Evolutionary conservation across 1,284 basidiomycete species (phyloP).

Genomic region (Papiliotrema laurentii): DNA sequence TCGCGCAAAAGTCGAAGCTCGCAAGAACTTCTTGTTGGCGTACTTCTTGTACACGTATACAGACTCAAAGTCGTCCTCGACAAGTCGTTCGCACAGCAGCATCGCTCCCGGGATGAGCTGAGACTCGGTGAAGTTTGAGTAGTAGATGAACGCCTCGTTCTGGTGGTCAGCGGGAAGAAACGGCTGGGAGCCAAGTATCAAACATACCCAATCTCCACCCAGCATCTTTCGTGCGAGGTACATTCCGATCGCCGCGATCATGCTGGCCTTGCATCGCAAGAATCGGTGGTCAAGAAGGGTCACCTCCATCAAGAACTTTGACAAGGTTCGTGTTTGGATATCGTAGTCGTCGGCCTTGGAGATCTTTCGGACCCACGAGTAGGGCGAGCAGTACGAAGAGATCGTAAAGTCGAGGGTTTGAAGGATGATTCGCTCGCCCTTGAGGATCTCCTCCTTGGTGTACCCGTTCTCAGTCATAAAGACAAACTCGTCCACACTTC

Average conservation of each 20-base stretch:
- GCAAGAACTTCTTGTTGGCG: constrained; percentile 92
- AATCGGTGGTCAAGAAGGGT: constrained; percentile 91
- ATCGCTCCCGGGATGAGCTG: constrained; percentile 80
- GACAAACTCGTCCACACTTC: constrained; percentile 86
- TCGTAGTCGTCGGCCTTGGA: constrained; percentile 99
- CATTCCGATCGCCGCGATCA: constrained; percentile 98
- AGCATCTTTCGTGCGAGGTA: constrained; percentile 89
- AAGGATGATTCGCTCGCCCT: constrained; percentile 93
- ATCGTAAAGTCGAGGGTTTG: constrained; percentile 87
- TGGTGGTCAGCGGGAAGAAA: constrained; percentile 38
- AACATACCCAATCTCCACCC: constrained; percentile 85
- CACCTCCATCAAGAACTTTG: constrained; percentile 97
- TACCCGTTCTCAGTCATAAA: constrained; percentile 96
- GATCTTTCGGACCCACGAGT: constrained; percentile 98
- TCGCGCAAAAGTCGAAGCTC: constrained; percentile 58
- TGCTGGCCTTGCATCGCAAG: constrained; percentile 85
- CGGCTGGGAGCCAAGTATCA: no score
- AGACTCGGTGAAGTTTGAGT: constrained; percentile 87
- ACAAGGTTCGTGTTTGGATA: constrained; percentile 91
- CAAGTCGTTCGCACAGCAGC: constrained; percentile 78
- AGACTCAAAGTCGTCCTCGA: constrained; percentile 71
- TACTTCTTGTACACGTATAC: constrained; percentile 96
- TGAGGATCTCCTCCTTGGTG: constrained; percentile 88
- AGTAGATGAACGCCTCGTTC: constrained; percentile 88
- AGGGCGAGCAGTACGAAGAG: constrained; percentile 97